phyloP scores from a whole-genome alignment of 2,329 filamentous ascomycete species.

The Claviceps quebecensis region DNA sequence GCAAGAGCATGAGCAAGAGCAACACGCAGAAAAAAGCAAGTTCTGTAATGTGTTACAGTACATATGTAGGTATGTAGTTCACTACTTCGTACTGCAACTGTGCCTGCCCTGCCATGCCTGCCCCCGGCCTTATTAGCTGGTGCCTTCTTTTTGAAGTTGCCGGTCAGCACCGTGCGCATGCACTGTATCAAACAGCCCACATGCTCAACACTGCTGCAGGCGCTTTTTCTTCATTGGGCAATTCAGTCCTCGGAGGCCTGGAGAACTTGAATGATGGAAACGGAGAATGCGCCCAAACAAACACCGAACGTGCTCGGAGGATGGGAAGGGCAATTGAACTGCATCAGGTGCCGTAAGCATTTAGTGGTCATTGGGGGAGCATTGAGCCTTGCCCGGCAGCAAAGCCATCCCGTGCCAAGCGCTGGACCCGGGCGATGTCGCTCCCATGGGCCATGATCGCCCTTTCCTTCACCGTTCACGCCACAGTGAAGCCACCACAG shows the following conservation, averaged over 20 bases:
- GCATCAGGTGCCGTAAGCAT: neutral
- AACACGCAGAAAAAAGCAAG: neutral
- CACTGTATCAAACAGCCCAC: neutral
- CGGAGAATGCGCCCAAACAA: neutral
- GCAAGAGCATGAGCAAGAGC: neutral
- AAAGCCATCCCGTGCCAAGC: no score
- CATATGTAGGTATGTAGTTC: no score
- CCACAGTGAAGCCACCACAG: no score
- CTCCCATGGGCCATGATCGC: no score
- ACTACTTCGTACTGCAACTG: neutral
- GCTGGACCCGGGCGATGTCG: no score
- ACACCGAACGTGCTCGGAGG: neutral
- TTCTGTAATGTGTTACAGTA: neutral
- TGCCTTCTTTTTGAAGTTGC: neutral
- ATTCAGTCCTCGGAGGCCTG: no score
- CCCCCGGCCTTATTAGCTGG: neutral
- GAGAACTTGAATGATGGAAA: neutral
- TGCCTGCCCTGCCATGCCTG: neutral
- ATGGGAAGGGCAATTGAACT: neutral
- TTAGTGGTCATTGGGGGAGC: neutral
- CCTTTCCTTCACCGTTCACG: no score
- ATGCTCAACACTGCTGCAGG: no score
- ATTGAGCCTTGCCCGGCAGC: neutral
- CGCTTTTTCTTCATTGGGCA: no score
- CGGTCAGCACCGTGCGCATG: neutral